Evolutionary conservation across 371 early-diverging fungal genomes (phyloP).

Genomic region (Syncephalastrum sp.): DNA sequence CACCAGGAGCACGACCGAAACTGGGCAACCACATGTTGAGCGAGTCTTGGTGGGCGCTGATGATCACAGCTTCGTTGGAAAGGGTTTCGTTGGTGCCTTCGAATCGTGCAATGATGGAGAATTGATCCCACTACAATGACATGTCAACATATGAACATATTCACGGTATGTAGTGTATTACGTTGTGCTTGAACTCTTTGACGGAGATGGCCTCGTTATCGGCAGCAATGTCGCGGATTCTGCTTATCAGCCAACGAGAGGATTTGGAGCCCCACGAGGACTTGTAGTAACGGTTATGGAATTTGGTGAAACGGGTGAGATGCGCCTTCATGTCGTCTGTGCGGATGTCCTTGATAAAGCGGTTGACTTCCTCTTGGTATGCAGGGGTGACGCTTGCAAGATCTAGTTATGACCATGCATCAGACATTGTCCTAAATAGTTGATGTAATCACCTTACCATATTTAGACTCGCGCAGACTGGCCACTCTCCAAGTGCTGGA

Average conservation of each 20-base stretch:
- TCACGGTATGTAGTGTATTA: conserved; percentile 8
- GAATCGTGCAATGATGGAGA: conserved; percentile 61
- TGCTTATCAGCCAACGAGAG: conserved; percentile 73
- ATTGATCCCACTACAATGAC: conserved; percentile 43
- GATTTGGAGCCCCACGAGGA: conserved; percentile 70
- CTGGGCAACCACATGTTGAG: conserved; percentile 84
- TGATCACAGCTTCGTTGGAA: conserved; percentile 71
- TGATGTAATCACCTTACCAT: not conserved
- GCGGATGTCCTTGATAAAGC: conserved; percentile 58
- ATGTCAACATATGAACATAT: not conserved
- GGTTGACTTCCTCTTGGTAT: conserved; percentile 55
- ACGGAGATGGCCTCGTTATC: conserved; percentile 64
- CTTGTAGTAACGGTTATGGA: conserved; percentile 90
- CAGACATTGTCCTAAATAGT: conserved; percentile 3
- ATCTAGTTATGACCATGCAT: conserved; percentile 23
- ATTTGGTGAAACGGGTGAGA: conserved; percentile 71
- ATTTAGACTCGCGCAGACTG: conserved; percentile 1
- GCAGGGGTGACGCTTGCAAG: conserved; percentile 22
- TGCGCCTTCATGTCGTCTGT: conserved; percentile 61
- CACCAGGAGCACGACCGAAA: conserved; percentile 82
- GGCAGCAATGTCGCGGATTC: conserved; percentile 52
- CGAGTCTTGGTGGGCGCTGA: conserved; percentile 93
- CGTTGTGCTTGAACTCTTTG: conserved; percentile 67
- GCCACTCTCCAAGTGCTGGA: conserved; percentile 19
- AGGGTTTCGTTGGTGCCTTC: conserved; percentile 55